These are phyloP conservation scores for Grammothele lineata DNA, from an alignment of 768 basidiomycete species.

Conservation along the genomic window DNA sequence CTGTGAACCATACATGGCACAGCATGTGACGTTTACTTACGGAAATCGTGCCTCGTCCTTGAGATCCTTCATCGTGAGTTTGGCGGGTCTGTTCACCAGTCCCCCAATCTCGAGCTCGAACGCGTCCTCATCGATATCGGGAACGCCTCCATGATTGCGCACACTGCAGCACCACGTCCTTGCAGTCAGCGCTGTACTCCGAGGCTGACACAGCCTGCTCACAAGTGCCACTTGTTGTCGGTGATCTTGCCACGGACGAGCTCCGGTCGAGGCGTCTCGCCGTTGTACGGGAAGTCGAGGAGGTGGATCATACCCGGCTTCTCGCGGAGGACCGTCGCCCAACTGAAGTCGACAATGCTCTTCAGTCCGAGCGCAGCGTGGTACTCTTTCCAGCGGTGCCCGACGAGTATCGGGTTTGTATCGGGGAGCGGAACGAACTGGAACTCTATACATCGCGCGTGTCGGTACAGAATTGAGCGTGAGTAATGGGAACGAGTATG, in stretches of 20 bases:
- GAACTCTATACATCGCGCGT: conserved; percentile 33
- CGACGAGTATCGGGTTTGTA: conserved; percentile 47
- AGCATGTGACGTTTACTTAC: conserved; percentile 25
- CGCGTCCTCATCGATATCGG: conserved; percentile 42
- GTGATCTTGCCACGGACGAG: conserved; percentile 43
- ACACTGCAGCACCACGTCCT: conserved; percentile 28
- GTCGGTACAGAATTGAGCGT: background rate
- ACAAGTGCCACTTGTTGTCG: conserved; percentile 48
- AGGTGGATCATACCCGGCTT: conserved; percentile 49
- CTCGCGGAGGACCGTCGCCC: conserved; percentile 47
- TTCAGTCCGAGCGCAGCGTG: conserved; percentile 45
- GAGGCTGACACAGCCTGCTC: conserved; percentile 13
- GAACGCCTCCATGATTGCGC: conserved; percentile 51
- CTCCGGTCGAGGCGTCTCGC: conserved; percentile 43
- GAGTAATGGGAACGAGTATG: background rate
- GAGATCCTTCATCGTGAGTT: conserved; percentile 42
- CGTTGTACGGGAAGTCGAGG: conserved; percentile 54
- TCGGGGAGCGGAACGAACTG: conserved; percentile 44
- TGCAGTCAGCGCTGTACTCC: too few relatives aligned
- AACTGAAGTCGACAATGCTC: conserved; percentile 45
- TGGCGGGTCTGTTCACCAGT: conserved; percentile 42
- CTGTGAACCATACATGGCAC: background rate
- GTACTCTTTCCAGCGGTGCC: conserved; percentile 50
- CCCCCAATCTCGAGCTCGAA: conserved; percentile 51
- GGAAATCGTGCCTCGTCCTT: conserved; percentile 44